Base-by-base conservation (phyloP, 1,284 basidiomycete species). In the Sporisorium graminicola region DNA sequence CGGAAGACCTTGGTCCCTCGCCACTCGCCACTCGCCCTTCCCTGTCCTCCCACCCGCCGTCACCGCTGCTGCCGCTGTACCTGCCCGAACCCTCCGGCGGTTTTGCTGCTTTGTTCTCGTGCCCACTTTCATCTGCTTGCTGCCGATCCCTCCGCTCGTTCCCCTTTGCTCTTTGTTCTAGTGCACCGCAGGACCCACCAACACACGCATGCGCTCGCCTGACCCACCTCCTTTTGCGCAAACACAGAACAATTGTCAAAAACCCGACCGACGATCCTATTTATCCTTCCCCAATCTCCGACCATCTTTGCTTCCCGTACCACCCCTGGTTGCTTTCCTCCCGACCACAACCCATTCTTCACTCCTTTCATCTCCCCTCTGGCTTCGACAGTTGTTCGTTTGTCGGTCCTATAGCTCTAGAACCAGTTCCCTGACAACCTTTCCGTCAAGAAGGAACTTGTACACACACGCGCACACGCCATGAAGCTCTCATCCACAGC, bases 401-500 rank as follows among this genome's bases (percentile, higher is more conserved):
- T 18, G 14, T 40, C 16, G 14, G 10, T 26, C 3, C 13, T 52
- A 13, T 31, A n/a, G 8, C 20, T 16, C 8, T 37, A 24, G 14
- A 40, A 3, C 35, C 14, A 16, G 14, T 35, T 35, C n/a, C n/a
- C 8, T 35, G 35, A 35, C 14, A 35, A 0, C 4, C 18, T 27
- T 37, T 13, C 42, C 9, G 4, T 31, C 27, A 6, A 29, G 27
- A 20, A 20, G 27, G 27, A 3, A 18, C 54, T 24, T 26, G 26
- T 47, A 47, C 18, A 62, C 31, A 50, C 31, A 44, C 7, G 26
- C 40, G 43, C 18, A 62, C 31, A 50, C 31, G 50, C 7, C 40
- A 76, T 76, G 74, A 76, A 76, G 68, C 65, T 76, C 31, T 61
- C 68, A 18, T 58, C 65, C 14, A 65, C 74, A 22, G 65, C 74